phyloP scores from a whole-genome alignment of 495 filamentous ascomycete genomes.

The Durotheca rogersii region DNA sequence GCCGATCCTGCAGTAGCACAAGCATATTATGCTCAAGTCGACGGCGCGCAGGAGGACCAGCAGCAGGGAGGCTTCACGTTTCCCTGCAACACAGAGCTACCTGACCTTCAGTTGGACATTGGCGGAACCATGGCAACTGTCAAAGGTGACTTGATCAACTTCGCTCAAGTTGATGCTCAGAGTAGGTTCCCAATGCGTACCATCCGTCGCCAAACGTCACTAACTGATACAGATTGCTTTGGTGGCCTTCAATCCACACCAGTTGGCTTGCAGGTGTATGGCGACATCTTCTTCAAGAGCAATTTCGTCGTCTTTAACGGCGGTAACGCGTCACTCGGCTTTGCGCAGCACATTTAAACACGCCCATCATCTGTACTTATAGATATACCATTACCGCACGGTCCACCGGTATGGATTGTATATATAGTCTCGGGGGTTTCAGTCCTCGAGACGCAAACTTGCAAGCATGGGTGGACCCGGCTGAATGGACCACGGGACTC shows the following conservation, averaged over 20 bases:
- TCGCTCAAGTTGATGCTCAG: conserved; percentile 53
- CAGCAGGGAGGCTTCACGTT: conserved; percentile 63
- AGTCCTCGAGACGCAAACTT: no score
- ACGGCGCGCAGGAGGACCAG: conserved; percentile 51
- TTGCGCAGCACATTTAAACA: conserved; percentile 53
- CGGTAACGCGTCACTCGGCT: conserved; percentile 59
- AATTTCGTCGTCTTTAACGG: conserved; percentile 79
- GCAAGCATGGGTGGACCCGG: no score
- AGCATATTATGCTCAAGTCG: conserved; percentile 64
- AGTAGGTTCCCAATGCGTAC: conserved; percentile 37
- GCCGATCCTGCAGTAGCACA: conserved; percentile 60
- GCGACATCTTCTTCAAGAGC: conserved; percentile 77
- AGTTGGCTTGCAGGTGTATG: conserved; percentile 66
- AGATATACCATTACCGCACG: conserved; percentile 3
- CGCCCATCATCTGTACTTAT: conserved; percentile 1
- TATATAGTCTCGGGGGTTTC: conserved; percentile 22
- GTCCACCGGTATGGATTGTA: conserved; percentile 12
- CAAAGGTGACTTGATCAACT: conserved; percentile 67
- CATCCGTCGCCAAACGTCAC: neutral
- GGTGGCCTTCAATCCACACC: conserved; percentile 69
- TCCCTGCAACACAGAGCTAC: conserved; percentile 50
- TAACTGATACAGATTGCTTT: conserved; percentile 58
- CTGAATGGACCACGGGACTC: conserved; percentile 1
- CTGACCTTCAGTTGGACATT: conserved; percentile 66
- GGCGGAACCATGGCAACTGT: conserved; percentile 63